phyloP scores from a whole-genome alignment of 176 grass and related monocot species.

The Eleusine coracana region DNA sequence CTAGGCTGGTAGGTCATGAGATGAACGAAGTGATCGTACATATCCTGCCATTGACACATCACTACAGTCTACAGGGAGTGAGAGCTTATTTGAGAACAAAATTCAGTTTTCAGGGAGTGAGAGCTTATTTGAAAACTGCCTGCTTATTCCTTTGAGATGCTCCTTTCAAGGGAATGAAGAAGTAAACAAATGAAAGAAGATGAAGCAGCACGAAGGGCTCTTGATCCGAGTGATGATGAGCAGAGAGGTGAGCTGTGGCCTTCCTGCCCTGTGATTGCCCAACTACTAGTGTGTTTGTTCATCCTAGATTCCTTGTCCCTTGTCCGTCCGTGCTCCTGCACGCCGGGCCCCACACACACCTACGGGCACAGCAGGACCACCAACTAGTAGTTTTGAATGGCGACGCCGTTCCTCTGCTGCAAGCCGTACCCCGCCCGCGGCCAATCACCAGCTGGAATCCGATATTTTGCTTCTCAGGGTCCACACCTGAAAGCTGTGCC shows the following conservation, averaged over 20 bases:
- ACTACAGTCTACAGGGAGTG: too few species aligned
- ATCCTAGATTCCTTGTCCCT: slow-evolving; percentile 25
- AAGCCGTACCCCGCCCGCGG: neutral
- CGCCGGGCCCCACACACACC: neutral
- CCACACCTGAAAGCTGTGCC: slow-evolving; percentile 2
- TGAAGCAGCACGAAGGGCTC: neutral
- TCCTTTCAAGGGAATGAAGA: neutral
- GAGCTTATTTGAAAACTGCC: too few species aligned
- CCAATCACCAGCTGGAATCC: neutral
- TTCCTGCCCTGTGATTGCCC: neutral
- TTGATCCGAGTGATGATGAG: neutral
- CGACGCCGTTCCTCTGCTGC: neutral
- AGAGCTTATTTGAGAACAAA: too few species aligned
- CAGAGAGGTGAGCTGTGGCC: neutral
- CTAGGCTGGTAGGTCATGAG: too few species aligned
- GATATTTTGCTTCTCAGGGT: neutral
- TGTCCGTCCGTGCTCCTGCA: neutral
- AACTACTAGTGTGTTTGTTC: slow-evolving; percentile 8
- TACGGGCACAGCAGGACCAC: neutral
- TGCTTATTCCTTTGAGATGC: neutral
- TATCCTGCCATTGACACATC: too few species aligned
- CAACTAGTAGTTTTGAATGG: too few species aligned
- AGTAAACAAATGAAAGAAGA: neutral
- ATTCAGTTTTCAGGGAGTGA: too few species aligned
- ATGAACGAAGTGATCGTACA: too few species aligned